Evolutionary conservation across 1,284 basidiomycete species (phyloP), one percentile per base, ranked within the genome.

Genomic region (Tausonia pullulans): DNA sequence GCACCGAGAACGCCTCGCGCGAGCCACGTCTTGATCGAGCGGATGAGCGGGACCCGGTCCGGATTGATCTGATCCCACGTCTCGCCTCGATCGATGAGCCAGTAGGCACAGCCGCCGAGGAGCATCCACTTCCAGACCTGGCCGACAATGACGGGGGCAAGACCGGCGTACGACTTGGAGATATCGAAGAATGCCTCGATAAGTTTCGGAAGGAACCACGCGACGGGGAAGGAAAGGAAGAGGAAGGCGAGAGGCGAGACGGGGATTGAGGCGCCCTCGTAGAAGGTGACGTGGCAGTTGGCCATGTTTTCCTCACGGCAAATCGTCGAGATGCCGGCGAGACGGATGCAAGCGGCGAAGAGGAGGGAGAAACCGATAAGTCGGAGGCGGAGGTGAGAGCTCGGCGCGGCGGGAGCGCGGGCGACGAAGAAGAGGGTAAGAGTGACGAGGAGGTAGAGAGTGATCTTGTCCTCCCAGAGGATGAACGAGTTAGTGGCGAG

Each of bases 231-330:
- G 4, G 81, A 77, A 8, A 84, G 74, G n/a, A 83, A 67, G 8
- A 88, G 75, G 8, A 86, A 79, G 53, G 79, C 78, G 3, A 77
- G 60, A 0, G 89, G 86, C 0, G 88, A 82, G 1, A 82, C 78
- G 1, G 87, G 82, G 2, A 84, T 75, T 2, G 84, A 82, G 0
- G 85, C 82, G 0, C 86, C 85, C 0, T 84, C 79, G 73, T 89
- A 94, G 78, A 94, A 97, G 0, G 91, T 93, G 61, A 91, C 86
- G 64, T 81, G 79, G 74, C 94, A 97, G 65, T 74, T 87, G 0
- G 90, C 87, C 57, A 88, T 86, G 75, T 98, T 95, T 73, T 98
- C 96, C 74, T 98, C 96, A 62, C 96, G 80, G 73, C 95, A 98
- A 0, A 94, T 84, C 0, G 91, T 90, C 71, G 86, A 87, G 63